Base-by-base conservation (phyloP, 2,329 filamentous ascomycete genomes). In the Lachnellula arida region DNA sequence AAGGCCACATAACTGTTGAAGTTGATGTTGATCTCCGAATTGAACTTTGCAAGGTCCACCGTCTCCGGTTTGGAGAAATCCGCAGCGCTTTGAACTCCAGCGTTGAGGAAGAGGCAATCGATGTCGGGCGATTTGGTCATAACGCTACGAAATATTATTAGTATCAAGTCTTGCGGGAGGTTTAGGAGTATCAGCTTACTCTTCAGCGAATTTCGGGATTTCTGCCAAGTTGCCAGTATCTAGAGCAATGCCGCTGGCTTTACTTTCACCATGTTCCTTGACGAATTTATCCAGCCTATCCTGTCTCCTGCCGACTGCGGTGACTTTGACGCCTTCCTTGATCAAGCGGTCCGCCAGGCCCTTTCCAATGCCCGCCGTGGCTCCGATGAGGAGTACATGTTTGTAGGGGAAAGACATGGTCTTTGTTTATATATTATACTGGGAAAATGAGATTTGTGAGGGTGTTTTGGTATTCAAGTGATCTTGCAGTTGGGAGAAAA, bases 71-170 rank as follows among this genome's bases (percentile, higher is more conserved):
- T 66, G 5, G 73, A 69, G 63, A 83, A 77, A 67, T 80, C 70
- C 43, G 79, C 68, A 0, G 64, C 65, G 28, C 72, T 71, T 65
- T 86, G 81, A 34, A 81, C 73, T 8, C 81, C 81, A 0, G 81
- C 77, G 65, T 84, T 85, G 50, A 85, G 70, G 53, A 86, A 68
- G 25, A 86, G 65, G 60, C 76, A 77, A 68, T 84, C 81, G 28
- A 85, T 75, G 28, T 75, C 70, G 0, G 81, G 78, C 63, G 80
- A 73, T 0, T 65, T 60, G 14, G 66, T 57, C 7, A 70, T 68
- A 34, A 76, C 49, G 15, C 60, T 64, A 12, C 3, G 22, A 7
- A 2, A 25, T 42, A 14, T 22, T n/a, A 15, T 50, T 4, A 48
- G 14, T n/a, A 40, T 39, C 22, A 25, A 17, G 15, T 14, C 15